Conservation (phyloP, 2,329 filamentous ascomycete species). For the Fusarium fracticaudum region DNA sequence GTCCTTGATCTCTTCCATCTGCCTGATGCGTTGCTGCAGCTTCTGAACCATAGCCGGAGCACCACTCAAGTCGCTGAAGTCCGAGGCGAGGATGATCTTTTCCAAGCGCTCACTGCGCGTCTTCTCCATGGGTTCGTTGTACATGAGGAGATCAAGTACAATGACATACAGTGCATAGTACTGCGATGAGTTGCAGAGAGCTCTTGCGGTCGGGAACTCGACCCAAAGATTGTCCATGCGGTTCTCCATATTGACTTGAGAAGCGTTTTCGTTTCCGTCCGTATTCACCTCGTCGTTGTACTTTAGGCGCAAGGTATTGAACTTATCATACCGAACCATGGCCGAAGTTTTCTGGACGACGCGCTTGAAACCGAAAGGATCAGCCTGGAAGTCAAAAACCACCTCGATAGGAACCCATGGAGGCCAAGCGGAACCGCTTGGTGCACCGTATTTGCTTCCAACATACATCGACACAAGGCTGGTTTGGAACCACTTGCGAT, state of each 20-base stretch:
- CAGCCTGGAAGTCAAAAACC: slow-evolving; percentile 94
- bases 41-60: slow-evolving; percentile 92
- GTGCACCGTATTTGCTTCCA: slow-evolving; percentile 89
- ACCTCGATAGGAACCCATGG: slow-evolving; percentile 98
- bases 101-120: slow-evolving; percentile 94
- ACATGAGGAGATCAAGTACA: slow-evolving; percentile 92
- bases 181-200: slow-evolving; percentile 96
- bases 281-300: slow-evolving; percentile 93
- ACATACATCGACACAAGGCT: slow-evolving; percentile 92
- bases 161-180: slow-evolving; percentile 99
- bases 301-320: slow-evolving; percentile 95
- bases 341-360: slow-evolving; percentile 98
- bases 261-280: slow-evolving; percentile 61
- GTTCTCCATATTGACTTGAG: slow-evolving; percentile 70
- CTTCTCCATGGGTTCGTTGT: slow-evolving; percentile 96
- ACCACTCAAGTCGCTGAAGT: slow-evolving; percentile 96
- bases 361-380: slow-evolving; percentile 97
- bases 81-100: slow-evolving; percentile 98
- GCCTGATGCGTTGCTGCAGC: slow-evolving; percentile 90
- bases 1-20: slow-evolving; percentile 94
- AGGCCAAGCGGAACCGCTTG: slow-evolving; percentile 88
- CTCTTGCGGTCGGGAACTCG: slow-evolving; percentile 92
- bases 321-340: slow-evolving; percentile 94
- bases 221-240: slow-evolving; percentile 98
- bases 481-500: slow-evolving; percentile 87